phyloP scores from a whole-genome alignment of 805 yeast genomes.

The Monosporozyma solicola region DNA sequence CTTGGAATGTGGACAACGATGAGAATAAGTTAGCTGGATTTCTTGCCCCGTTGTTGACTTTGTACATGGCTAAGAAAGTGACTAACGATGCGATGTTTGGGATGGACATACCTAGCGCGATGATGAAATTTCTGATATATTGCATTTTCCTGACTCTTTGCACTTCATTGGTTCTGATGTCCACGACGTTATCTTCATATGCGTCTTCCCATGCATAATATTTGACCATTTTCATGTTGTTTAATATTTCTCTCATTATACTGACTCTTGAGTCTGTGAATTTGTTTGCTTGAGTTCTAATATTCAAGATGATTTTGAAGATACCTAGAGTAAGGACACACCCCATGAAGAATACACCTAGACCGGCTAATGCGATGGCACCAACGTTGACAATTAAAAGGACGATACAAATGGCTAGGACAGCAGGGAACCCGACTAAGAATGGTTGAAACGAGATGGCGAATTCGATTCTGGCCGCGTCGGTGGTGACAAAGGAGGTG shows the following conservation, averaged over 20 bases:
- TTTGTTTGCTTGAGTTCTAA: slow-evolving; percentile 48
- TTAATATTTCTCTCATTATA: slow-evolving; percentile 67
- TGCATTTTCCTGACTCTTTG: slow-evolving; percentile 52
- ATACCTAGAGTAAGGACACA: slow-evolving; percentile 34
- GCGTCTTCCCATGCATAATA: slow-evolving; percentile 90
- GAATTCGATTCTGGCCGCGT: slow-evolving; percentile 69
- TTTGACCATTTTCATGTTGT: slow-evolving; percentile 73
- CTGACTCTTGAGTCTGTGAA: slow-evolving; percentile 73
- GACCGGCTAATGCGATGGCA: slow-evolving; percentile 62
- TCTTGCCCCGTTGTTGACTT: slow-evolving; percentile 33
- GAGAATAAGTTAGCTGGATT: slow-evolving; percentile 60
- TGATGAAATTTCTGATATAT: slow-evolving; percentile 49
- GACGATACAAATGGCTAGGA: slow-evolving; percentile 53
- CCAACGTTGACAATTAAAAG: slow-evolving; percentile 63
- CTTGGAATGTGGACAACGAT: slow-evolving; percentile 58
- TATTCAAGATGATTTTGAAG: slow-evolving; percentile 44
- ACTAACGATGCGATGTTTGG: slow-evolving; percentile 68
- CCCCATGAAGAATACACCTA: slow-evolving; percentile 43
- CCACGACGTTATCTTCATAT: slow-evolving; percentile 47
- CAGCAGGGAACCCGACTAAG: slow-evolving; percentile 53
- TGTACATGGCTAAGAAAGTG: slow-evolving; percentile 39
- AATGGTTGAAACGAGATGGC: slow-evolving; percentile 64
- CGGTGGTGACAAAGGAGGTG: slow-evolving; percentile 74
- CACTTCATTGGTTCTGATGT: slow-evolving; percentile 56
- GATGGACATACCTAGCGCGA: slow-evolving; percentile 57